Conservation (phyloP, 1,139 yeast species). For the Citeromyces siamensis region DNA sequence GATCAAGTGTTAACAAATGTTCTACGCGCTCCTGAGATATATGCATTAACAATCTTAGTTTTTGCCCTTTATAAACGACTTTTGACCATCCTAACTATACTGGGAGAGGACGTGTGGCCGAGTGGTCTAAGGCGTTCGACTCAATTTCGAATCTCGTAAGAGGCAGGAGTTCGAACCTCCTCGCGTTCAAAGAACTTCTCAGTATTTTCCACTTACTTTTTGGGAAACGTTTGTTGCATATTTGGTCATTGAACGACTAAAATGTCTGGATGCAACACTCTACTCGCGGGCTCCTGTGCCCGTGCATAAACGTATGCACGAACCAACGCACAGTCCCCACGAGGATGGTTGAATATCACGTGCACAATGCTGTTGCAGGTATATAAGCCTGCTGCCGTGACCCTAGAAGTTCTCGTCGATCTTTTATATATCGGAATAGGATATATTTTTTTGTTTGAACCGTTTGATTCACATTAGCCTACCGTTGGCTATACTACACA, state of each 20-base stretch:
- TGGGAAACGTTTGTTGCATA: not conserved
- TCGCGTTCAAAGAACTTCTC: constrained; percentile 10
- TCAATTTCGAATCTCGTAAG: constrained; percentile 16
- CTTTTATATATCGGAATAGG: too few species aligned
- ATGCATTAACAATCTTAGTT: not conserved
- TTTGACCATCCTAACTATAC: not conserved
- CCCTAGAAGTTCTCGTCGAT: too few species aligned
- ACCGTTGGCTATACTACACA: too few species aligned
- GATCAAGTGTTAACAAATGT: not conserved
- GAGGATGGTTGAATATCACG: too few species aligned
- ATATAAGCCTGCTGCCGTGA: not conserved
- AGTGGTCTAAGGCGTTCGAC: constrained; percentile 18
- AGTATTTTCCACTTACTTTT: not conserved
- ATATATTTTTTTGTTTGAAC: too few species aligned
- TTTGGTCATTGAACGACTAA: too few species aligned
- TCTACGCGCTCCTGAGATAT: not conserved
- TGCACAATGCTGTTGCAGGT: too few species aligned
- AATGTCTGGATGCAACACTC: too few species aligned
- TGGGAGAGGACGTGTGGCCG: constrained; percentile 13
- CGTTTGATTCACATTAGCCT: too few species aligned
- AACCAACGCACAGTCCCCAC: too few species aligned
- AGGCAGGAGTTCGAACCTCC: constrained; percentile 17
- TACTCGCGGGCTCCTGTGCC: too few species aligned
- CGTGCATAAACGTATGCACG: too few species aligned
- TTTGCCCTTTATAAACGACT: not conserved